phyloP scores from a whole-genome alignment of 176 grass and related monocot genomes.

The Zoysia pacifica region DNA sequence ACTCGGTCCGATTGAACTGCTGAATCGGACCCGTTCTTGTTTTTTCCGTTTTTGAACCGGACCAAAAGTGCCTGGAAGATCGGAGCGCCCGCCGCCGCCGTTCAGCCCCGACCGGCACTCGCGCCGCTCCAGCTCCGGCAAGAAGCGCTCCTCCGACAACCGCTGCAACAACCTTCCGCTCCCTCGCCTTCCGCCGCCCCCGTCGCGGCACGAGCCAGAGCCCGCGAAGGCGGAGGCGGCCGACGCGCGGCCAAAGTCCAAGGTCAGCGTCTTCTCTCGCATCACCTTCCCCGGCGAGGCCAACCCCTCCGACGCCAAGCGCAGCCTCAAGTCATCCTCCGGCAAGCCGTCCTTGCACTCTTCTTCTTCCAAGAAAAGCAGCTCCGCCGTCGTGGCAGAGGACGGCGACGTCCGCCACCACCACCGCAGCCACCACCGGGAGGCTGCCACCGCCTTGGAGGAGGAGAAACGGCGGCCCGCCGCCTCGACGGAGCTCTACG shows the following conservation, averaged over 20 bases:
- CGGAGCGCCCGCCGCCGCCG: conserved; percentile 59
- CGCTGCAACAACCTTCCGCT: conserved; percentile 50
- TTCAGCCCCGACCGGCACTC: conserved; percentile 41
- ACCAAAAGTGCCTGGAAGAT: conserved; percentile 49
- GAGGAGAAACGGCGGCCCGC: conserved; percentile 38
- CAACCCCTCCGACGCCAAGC: conserved; percentile 55
- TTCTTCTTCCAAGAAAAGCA: conserved; percentile 45
- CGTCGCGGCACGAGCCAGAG: conserved; percentile 43
- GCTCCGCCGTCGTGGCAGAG: neutral
- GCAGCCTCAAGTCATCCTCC: conserved; percentile 53
- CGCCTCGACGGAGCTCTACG: conserved; percentile 34
- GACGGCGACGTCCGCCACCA: conserved; percentile 31
- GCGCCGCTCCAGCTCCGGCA: conserved; percentile 61
- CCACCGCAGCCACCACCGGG: neutral
- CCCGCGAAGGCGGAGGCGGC: conserved; percentile 37
- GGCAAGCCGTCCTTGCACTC: conserved; percentile 44
- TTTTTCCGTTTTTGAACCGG: too few species aligned
- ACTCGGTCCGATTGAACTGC: too few species aligned
- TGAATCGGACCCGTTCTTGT: too few species aligned
- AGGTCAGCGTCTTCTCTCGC: conserved; percentile 90
- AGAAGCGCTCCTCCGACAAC: conserved; percentile 68
- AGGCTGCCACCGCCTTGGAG: conserved; percentile 4
- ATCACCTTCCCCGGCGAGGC: conserved; percentile 80
- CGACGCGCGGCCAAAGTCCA: conserved; percentile 52
- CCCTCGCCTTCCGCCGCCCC: conserved; percentile 33